Base-by-base conservation (phyloP, 352 stramenopile genomes). In the Phytophthora colocasiae region DNA sequence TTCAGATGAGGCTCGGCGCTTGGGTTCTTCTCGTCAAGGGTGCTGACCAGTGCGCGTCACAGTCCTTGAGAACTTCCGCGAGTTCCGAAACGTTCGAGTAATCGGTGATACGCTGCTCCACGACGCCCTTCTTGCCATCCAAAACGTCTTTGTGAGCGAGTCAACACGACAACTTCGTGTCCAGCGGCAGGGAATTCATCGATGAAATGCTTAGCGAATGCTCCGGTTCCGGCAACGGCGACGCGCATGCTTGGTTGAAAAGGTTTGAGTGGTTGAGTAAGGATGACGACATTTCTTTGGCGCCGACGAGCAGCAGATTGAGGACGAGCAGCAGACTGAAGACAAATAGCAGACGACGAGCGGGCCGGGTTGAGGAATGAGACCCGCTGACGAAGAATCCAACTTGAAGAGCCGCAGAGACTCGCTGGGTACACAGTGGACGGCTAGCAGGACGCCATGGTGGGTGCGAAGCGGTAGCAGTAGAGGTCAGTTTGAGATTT, bases 91-190 rank as follows among this genome's bases (percentile, higher is more conserved):
- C 63, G n/a, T 58, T 72, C 34, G 58, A 63, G 56, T 77, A 81
- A 47, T 77, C 68, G 41, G 64, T 73, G 4, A 76, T 34, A 36
- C 67, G 67, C 44, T 79, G 71, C 36, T 63, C 63, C 19, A 80
- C 4, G 40, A 81, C 26, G 4, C 75, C 71, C 14, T 52, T 46
- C 51, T 74, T 72, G 40, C 62, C 58, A 4, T 80, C 71, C 6
- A 83, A 71, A 41, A 71, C 71, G 8, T 54, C 29, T 48, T 80
- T 83, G 71, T 5, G 71, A 79, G 7, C 71, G 67, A 8, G 75
- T 76, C 10, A 83, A 64, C 14, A 80, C 40, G 12, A 79, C 66
- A 53, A 79, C 63, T 27, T 83, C 67, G 24, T 73, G 64, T 12
- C 71, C 68, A 15, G 56, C 55, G 12, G 41, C 29, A 14, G 69